Conservation (phyloP, 225 moss, liverwort and hornwort species). For the Polytrichum formosum region DNA sequence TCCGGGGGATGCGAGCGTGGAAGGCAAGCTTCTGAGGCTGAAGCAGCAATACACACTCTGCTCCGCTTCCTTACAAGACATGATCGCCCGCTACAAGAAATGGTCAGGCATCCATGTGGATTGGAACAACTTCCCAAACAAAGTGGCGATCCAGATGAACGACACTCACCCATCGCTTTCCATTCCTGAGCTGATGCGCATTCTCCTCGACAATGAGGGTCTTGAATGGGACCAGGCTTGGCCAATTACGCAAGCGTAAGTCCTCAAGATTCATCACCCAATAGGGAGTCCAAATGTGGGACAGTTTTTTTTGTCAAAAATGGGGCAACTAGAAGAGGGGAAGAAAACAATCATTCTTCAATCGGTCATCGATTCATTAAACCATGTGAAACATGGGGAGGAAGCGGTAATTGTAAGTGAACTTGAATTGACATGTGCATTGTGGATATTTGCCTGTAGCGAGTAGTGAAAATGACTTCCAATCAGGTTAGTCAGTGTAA, state of each 20-base stretch:
- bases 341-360: too few species aligned
- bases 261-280: not conserved
- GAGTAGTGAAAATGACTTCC: not conserved
- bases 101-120: constrained; percentile 60
- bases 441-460: too few species aligned
- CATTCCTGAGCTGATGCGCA: constrained; percentile 83
- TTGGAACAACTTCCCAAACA: constrained; percentile 74
- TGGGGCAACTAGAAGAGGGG: too few species aligned
- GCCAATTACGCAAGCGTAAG: constrained; percentile 83
- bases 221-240: constrained; percentile 81
- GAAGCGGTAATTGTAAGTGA: too few species aligned
- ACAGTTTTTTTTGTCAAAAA: too few species aligned
- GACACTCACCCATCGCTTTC: constrained; percentile 94
- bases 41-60: constrained; percentile 95
- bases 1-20: constrained; percentile 73
- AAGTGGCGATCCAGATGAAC: constrained; percentile 98
- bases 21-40: constrained; percentile 83
- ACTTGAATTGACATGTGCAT: too few species aligned
- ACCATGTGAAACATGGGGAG: too few species aligned
- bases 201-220: constrained; percentile 78
- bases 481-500: not conserved
- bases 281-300: not conserved
- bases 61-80: constrained; percentile 97
- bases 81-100: constrained; percentile 79
- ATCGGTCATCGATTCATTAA: too few species aligned